These are phyloP conservation scores for Colletotrichum orbiculare DNA, from an alignment of 2,329 filamentous ascomycete species.

Conservation along the genomic window DNA sequence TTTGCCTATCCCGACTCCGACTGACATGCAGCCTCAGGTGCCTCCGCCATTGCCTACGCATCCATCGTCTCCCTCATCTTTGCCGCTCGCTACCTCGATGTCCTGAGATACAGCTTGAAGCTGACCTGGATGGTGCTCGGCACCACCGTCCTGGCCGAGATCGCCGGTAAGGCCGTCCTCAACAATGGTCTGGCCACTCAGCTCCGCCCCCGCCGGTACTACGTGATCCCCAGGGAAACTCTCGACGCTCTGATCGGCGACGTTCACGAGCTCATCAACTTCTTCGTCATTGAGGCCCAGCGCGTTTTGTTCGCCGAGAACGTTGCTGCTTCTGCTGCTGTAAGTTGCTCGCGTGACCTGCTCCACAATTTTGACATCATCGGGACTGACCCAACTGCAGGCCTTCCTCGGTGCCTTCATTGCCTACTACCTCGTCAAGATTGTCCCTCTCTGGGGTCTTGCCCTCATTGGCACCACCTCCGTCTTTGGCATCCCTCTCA, in stretches of 20 bases:
- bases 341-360: slow-evolving; percentile 51
- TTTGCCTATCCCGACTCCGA: slow-evolving; percentile 7
- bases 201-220: slow-evolving; percentile 74
- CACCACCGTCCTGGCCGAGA: slow-evolving; percentile 70
- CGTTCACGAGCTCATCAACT: slow-evolving; percentile 76
- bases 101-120: slow-evolving; percentile 74
- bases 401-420: slow-evolving; percentile 70
- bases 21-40: slow-evolving; percentile 55
- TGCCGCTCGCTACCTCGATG: slow-evolving; percentile 72
- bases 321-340: slow-evolving; percentile 66
- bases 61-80: slow-evolving; percentile 70
- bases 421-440: slow-evolving; percentile 76
- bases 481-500: slow-evolving; percentile 70
- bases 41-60: slow-evolving; percentile 73
- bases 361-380: slow-evolving; percentile 24
- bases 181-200: slow-evolving; percentile 73
- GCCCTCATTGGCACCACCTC: slow-evolving; percentile 69
- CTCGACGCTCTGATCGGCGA: slow-evolving; percentile 71
- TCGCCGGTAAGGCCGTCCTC: slow-evolving; percentile 69
- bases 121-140: slow-evolving; percentile 72
- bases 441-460: slow-evolving; percentile 77
- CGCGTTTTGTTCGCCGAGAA: slow-evolving; percentile 77
- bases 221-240: slow-evolving; percentile 72
- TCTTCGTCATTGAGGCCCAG: slow-evolving; percentile 77
- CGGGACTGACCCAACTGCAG: slow-evolving; percentile 47